Conservation (phyloP, 2,329 filamentous ascomycete species). For the Bipolaris cookei region DNA sequence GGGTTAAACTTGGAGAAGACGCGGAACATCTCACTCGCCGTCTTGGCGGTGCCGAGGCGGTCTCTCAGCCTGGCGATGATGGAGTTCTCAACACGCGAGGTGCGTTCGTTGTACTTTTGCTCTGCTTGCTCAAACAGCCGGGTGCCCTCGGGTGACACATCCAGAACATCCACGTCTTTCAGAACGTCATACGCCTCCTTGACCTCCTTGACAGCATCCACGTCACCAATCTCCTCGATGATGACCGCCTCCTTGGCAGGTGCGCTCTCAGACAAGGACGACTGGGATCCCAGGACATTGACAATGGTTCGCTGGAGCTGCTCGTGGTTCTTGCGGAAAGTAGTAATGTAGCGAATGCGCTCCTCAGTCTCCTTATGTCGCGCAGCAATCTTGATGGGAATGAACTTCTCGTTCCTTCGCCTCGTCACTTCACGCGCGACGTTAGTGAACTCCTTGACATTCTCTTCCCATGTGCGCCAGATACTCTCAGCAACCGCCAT, state of each 20-base stretch:
- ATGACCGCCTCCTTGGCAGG: slow-evolving; percentile 62
- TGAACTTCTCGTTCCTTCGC: slow-evolving; percentile 95
- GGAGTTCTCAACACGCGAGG: slow-evolving; percentile 95
- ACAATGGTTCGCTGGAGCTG: slow-evolving; percentile 95
- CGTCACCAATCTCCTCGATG: slow-evolving; percentile 93
- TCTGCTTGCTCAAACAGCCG: slow-evolving; percentile 92
- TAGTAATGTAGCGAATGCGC: slow-evolving; percentile 89
- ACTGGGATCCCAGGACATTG: slow-evolving; percentile 82
- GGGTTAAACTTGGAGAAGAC: slow-evolving; percentile 99
- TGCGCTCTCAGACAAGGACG: slow-evolving; percentile 51
- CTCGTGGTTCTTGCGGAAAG: slow-evolving; percentile 96
- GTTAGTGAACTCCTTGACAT: slow-evolving; percentile 96
- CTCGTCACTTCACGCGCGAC: slow-evolving; percentile 94
- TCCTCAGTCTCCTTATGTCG: slow-evolving; percentile 89
- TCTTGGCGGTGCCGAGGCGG: slow-evolving; percentile 91
- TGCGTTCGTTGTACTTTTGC: slow-evolving; percentile 95
- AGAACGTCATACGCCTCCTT: slow-evolving; percentile 91
- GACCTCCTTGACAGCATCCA: slow-evolving; percentile 96
- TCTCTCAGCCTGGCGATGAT: slow-evolving; percentile 95
- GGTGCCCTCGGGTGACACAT: slow-evolving; percentile 89
- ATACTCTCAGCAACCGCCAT: slow-evolving; percentile 85
- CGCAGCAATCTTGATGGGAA: slow-evolving; percentile 93
- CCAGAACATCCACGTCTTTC: slow-evolving; percentile 92
- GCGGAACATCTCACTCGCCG: slow-evolving; percentile 99
- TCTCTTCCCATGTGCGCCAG: slow-evolving; percentile 93